Conservation (phyloP, 108 stramenopile species). For the Seminavis robusta region DNA sequence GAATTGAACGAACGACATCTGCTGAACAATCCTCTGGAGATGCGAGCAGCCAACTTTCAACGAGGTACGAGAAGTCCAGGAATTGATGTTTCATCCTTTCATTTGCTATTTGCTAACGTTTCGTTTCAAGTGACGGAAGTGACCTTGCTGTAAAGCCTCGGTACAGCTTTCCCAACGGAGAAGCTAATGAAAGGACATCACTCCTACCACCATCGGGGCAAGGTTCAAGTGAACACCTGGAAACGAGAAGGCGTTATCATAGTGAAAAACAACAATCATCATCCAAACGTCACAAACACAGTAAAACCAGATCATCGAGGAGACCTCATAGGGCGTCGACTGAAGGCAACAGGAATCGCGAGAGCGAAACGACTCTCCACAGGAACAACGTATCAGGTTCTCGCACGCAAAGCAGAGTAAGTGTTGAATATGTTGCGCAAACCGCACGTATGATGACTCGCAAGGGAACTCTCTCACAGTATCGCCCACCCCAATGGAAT, state of each 20-base stretch:
- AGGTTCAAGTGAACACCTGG: conserved; percentile 23
- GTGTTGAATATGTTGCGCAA: not conserved
- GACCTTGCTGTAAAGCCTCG: conserved; percentile 3
- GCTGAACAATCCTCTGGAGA: no score
- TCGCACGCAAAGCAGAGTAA: no score
- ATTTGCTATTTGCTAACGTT: not conserved
- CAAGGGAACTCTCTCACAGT: not conserved
- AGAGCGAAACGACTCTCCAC: not conserved
- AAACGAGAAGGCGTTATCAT: conserved; percentile 28
- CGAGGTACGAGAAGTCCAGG: not conserved
- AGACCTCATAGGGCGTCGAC: not conserved
- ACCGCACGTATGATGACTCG: not conserved
- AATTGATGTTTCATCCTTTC: not conserved
- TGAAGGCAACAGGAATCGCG: not conserved
- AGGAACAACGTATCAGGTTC: not conserved
- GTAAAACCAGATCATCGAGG: no score
- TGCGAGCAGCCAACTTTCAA: not conserved
- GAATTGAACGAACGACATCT: no score
- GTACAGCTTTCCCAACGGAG: not conserved
- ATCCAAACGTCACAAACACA: no score
- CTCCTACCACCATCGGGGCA: conserved; percentile 40
- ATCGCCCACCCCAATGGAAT: not conserved
- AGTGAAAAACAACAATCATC: no score
- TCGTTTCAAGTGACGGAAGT: conserved; percentile 6
- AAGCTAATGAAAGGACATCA: conserved; percentile 37